phyloP scores from a whole-genome alignment of 495 filamentous ascomycete species.

The Aspergillus bertholletiae region DNA sequence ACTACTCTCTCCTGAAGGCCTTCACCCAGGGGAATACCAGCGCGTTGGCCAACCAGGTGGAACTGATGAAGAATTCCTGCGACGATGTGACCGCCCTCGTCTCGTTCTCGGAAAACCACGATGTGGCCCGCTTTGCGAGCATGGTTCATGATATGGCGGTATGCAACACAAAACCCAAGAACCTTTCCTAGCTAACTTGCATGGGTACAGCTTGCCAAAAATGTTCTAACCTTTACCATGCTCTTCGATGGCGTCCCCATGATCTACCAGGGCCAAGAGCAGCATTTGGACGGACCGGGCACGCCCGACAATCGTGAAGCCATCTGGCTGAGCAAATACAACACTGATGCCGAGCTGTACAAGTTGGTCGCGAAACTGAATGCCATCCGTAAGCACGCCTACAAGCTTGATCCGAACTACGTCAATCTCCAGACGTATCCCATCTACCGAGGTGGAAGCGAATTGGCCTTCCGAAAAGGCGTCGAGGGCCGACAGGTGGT shows the following conservation, averaged over 20 bases:
- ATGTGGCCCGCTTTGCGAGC: slow-evolving; percentile 59
- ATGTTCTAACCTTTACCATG: slow-evolving; percentile 66
- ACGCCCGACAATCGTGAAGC: slow-evolving; percentile 65
- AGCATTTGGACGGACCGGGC: slow-evolving; percentile 51
- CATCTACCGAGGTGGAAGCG: slow-evolving; percentile 48
- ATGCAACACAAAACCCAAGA: slow-evolving; percentile 7
- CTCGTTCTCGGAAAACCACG: slow-evolving; percentile 79
- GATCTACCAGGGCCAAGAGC: slow-evolving; percentile 64
- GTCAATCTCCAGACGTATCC: slow-evolving; percentile 45
- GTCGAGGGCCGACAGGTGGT: slow-evolving; percentile 45
- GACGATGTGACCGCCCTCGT: slow-evolving; percentile 59
- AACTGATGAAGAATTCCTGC: slow-evolving; percentile 48
- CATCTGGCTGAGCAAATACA: slow-evolving; percentile 60
- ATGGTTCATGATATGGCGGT: slow-evolving; percentile 38
- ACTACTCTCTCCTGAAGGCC: slow-evolving; percentile 55
- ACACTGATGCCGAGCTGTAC: slow-evolving; percentile 53
- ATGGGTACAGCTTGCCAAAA: slow-evolving; percentile 45
- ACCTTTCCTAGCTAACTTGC: neutral
- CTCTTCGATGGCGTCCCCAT: slow-evolving; percentile 60
- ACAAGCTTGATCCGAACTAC: slow-evolving; percentile 44
- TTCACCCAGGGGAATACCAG: slow-evolving; percentile 56
- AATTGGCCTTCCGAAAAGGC: slow-evolving; percentile 59
- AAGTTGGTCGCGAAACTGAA: slow-evolving; percentile 53
- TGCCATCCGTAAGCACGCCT: slow-evolving; percentile 53
- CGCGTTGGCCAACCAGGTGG: slow-evolving; percentile 47